phyloP scores from a whole-genome alignment of 108 stramenopile species.

The Hondaea fermentalgiana region DNA sequence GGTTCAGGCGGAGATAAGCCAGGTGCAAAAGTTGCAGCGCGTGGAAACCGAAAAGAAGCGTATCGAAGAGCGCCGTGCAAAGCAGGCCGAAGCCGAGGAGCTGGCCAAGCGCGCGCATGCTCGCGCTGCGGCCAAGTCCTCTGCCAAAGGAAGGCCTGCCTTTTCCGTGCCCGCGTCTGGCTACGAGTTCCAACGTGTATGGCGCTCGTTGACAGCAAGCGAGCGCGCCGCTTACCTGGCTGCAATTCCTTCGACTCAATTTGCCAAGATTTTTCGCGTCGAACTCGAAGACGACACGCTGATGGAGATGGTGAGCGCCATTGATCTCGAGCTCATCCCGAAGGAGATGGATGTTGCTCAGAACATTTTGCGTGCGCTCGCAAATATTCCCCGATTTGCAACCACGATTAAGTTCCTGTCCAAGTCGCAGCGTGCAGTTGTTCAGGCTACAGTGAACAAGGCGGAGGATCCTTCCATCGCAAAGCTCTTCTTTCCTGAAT shows the following conservation, averaged over 20 bases:
- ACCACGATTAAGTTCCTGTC: not conserved
- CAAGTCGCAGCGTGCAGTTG: not conserved
- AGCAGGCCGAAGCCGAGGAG: not conserved
- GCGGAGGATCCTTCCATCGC: not conserved
- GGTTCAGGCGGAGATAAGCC: not conserved
- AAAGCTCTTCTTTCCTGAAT: no score
- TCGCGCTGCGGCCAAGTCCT: not conserved
- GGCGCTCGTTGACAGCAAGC: not conserved
- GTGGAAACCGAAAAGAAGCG: not conserved
- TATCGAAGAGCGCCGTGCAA: not conserved
- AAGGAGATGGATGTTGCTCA: not conserved
- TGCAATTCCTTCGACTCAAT: not conserved
- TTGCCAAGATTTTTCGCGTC: not conserved
- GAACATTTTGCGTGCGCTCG: not conserved
- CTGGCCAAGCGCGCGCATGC: not conserved
- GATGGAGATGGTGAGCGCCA: not conserved
- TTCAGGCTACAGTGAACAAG: not conserved
- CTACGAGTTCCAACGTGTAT: not conserved
- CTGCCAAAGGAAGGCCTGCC: not conserved
- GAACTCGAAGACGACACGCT: constrained; percentile 13
- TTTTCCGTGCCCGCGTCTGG: not conserved
- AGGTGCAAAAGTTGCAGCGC: not conserved
- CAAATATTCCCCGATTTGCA: not conserved
- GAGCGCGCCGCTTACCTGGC: not conserved
- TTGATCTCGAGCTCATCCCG: not conserved